phyloP scores from a whole-genome alignment of 2,329 filamentous ascomycete species.

The Corynespora cassiicola region DNA sequence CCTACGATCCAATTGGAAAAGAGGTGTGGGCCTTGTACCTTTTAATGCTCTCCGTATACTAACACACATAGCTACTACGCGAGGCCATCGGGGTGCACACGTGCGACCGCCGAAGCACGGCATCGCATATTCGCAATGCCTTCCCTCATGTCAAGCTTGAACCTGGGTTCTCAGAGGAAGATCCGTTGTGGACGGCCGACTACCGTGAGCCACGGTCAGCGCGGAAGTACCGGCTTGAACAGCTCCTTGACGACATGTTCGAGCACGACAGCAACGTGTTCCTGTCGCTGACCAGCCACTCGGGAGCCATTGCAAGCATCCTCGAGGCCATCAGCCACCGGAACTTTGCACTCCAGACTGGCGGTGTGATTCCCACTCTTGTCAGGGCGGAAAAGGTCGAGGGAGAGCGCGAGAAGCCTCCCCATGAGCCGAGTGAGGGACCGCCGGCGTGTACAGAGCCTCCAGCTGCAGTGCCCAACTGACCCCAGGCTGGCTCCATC shows the following conservation, averaged over 20 bases:
- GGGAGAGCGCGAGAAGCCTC: slow-evolving; percentile 31
- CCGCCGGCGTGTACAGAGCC: slow-evolving; percentile 35
- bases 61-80: slow-evolving; percentile 57
- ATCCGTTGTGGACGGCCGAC: slow-evolving; percentile 58
- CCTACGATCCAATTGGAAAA: slow-evolving; percentile 67
- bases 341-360: slow-evolving; percentile 66
- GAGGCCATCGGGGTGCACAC: slow-evolving; percentile 73
- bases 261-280: slow-evolving; percentile 51
- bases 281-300: slow-evolving; percentile 64
- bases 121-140: slow-evolving; percentile 55
- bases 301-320: slow-evolving; percentile 63
- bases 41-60: not conserved
- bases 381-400: slow-evolving; percentile 62
- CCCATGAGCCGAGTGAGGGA: slow-evolving; percentile 38
- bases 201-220: slow-evolving; percentile 37
- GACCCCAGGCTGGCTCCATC: not conserved
- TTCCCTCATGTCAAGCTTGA: slow-evolving; percentile 65
- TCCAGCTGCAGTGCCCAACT: slow-evolving; percentile 13
- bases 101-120: slow-evolving; percentile 67
- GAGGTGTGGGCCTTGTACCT: slow-evolving; percentile 50
- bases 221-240: slow-evolving; percentile 28
- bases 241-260: slow-evolving; percentile 62
- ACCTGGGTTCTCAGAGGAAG: slow-evolving; percentile 64
- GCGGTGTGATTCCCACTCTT: slow-evolving; percentile 72
- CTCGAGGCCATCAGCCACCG: slow-evolving; percentile 65